These are phyloP conservation scores for Rubroboletus satanas DNA, from an alignment of 768 basidiomycete genomes.

Conservation along the genomic window DNA sequence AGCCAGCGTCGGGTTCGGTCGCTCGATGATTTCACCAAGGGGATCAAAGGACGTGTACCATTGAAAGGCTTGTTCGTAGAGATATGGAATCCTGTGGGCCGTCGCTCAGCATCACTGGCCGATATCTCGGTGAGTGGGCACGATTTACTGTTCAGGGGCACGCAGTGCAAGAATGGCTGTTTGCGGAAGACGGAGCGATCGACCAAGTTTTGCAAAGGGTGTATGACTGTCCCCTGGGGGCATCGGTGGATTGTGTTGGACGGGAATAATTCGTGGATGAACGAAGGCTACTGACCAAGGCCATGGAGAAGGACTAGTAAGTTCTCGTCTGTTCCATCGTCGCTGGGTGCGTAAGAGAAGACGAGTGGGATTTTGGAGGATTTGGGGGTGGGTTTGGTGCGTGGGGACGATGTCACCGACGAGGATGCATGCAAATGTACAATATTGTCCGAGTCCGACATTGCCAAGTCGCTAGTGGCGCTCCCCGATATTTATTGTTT, in stretches of 20 bases:
- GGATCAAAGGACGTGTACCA: conserved; percentile 84
- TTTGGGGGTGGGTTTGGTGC: conserved; percentile 50
- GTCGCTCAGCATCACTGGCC: conserved; percentile 9
- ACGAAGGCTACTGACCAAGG: conserved; percentile 50
- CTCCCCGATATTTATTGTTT: not conserved
- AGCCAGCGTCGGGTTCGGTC: conserved; percentile 71
- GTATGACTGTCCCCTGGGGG: conserved; percentile 70
- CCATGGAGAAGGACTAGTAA: conserved; percentile 82
- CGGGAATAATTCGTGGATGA: not conserved
- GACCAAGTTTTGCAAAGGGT: conserved; percentile 74
- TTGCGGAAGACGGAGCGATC: conserved; percentile 78
- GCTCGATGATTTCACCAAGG: conserved; percentile 66
- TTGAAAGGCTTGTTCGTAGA: conserved; percentile 76
- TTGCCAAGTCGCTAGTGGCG: not conserved
- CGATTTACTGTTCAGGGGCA: conserved; percentile 68
- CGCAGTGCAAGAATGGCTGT: conserved; percentile 81
- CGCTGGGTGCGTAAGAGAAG: conserved; percentile 67
- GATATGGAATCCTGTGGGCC: conserved; percentile 61
- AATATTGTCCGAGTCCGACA: conserved; percentile 14
- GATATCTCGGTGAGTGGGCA: not conserved
- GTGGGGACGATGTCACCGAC: conserved; percentile 14
- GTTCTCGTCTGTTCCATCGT: conserved; percentile 85
- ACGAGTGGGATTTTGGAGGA: conserved; percentile 45
- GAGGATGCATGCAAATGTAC: conserved; percentile 20
- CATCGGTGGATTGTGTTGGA: not conserved